A percentile compares a stretch with the other conserved stretches of the same genome.
Evolutionary conservation across 306 rosid genomes (phyloP).

Genomic region (Trichosanthes truncata): DNA sequence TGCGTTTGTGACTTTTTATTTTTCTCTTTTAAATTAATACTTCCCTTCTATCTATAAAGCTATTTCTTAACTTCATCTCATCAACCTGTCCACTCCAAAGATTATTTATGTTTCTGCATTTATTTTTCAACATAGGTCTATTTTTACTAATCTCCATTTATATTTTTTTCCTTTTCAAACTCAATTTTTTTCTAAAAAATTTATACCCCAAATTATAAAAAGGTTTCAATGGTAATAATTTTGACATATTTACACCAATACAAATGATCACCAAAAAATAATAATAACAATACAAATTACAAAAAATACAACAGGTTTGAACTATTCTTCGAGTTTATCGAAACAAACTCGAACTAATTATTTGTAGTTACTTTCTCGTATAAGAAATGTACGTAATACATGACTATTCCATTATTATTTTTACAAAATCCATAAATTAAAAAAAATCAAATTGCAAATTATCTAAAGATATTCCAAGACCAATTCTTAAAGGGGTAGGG

Average conservation of each 20-base stretch:
- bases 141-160: background rate
- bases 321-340: background rate
- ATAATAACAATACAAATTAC: background rate
- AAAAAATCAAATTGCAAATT: background rate
- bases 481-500: background rate
- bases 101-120: background rate
- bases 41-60: background rate
- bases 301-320: background rate
- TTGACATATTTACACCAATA: background rate
- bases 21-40: background rate
- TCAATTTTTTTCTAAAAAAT: too few species aligned
- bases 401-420: background rate
- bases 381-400: background rate
- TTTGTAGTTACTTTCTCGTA: background rate
- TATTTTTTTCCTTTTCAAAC: background rate
- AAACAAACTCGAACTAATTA: background rate
- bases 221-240: background rate
- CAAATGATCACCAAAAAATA: background rate
- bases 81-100: background rate
- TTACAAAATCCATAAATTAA: background rate
- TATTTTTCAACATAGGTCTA: background rate
- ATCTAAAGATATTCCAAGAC: background rate
- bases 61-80: background rate
- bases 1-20: background rate
- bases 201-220: background rate